phyloP scores from a whole-genome alignment of 2,329 filamentous ascomycete species.

The Cladosporium sp. region DNA sequence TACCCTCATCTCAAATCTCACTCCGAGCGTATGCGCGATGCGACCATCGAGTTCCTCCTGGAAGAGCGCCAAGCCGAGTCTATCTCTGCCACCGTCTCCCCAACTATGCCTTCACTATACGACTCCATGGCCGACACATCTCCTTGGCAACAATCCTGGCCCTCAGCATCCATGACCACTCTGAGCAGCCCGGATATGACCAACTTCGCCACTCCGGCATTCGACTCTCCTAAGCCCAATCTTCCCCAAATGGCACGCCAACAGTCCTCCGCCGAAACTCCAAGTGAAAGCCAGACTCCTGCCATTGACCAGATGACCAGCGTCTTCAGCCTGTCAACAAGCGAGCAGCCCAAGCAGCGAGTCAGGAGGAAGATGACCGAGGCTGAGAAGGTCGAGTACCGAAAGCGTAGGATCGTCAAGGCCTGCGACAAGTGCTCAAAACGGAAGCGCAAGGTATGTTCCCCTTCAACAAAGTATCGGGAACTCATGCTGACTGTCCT shows the following conservation, averaged over 20 bases:
- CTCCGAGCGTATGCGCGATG: slow-evolving; percentile 37
- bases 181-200: slow-evolving; percentile 31
- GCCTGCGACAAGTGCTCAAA: slow-evolving; percentile 35
- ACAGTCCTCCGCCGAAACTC: slow-evolving; percentile 18
- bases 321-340: slow-evolving; percentile 33
- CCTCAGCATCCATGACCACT: slow-evolving; percentile 27
- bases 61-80: slow-evolving; percentile 30
- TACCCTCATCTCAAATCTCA: slow-evolving; percentile 34
- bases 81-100: slow-evolving; percentile 19
- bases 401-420: slow-evolving; percentile 34
- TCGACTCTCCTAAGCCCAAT: slow-evolving; percentile 21
- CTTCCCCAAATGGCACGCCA: slow-evolving; percentile 20
- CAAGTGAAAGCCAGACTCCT: slow-evolving; percentile 21
- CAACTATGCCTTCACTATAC: slow-evolving; percentile 18
- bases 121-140: slow-evolving; percentile 17
- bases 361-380: slow-evolving; percentile 36
- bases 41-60: slow-evolving; percentile 35
- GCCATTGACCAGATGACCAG: slow-evolving; percentile 35
- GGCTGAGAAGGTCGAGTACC: slow-evolving; percentile 35
- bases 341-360: slow-evolving; percentile 31
- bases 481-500: background rate
- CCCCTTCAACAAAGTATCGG: background rate
- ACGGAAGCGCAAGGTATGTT: slow-evolving; percentile 30
- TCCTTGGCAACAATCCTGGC: slow-evolving; percentile 27
- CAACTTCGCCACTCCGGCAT: slow-evolving; percentile 26